Evolutionary conservation across 148 eudicot species (phyloP).

Genomic region (Camellia granthamiana): DNA sequence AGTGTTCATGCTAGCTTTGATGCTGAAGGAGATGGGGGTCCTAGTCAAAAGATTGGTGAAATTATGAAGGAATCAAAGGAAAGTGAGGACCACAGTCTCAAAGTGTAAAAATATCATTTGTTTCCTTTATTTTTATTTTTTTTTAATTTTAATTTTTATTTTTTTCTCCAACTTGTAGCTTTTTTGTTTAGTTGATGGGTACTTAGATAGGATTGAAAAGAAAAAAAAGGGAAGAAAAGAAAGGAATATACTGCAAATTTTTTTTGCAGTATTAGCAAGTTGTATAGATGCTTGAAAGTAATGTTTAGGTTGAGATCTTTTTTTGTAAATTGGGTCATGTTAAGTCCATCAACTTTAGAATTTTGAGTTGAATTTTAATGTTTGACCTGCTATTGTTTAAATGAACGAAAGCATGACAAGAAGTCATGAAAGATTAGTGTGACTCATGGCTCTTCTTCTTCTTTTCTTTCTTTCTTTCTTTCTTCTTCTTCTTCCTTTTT

Average conservation of each 20-base stretch:
- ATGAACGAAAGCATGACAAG: constrained; percentile 4
- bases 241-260: neutral
- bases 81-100: constrained; percentile 27
- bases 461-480: no score
- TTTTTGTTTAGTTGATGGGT: neutral
- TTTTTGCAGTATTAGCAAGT: constrained; percentile 17
- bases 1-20: constrained; percentile 97
- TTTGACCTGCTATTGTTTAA: constrained; percentile 5
- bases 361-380: neutral
- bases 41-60: constrained; percentile 35
- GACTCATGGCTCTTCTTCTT: no score
- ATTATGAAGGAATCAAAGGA: constrained; percentile 40
- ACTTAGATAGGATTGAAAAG: constrained; percentile 11
- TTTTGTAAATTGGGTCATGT: constrained; percentile 15
- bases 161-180: neutral
- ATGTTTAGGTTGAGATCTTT: neutral
- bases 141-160: neutral
- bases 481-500: no score
- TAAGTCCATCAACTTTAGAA: constrained; percentile 5
- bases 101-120: constrained; percentile 31
- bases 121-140: constrained; percentile 1
- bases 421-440: neutral
- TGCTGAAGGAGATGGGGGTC: constrained; percentile 63
- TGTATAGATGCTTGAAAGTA: constrained; percentile 21
- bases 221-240: neutral